These are phyloP conservation scores for Taxawa tesnikishii DNA, from an alignment of 2,329 filamentous ascomycete genomes.

Conservation along the genomic window DNA sequence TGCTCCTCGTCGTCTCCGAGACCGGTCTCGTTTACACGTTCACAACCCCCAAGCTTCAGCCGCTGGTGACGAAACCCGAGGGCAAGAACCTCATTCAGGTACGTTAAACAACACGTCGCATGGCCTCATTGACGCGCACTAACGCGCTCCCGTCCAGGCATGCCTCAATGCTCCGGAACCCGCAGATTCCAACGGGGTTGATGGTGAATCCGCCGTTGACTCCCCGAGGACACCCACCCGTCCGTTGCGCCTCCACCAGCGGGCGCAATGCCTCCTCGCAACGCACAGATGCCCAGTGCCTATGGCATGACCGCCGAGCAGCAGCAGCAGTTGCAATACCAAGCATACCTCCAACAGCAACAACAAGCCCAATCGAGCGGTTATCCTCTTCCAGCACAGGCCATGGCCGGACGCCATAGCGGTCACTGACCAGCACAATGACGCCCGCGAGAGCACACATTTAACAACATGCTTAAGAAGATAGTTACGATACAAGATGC, in stretches of 20 bases:
- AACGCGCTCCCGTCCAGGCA: slow-evolving; percentile 45
- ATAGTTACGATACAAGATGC: too few relatives aligned
- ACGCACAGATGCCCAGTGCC: slow-evolving; percentile 13
- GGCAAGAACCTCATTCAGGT: slow-evolving; percentile 99
- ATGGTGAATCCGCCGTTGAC: slow-evolving; percentile 49
- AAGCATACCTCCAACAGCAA: slow-evolving; percentile 25
- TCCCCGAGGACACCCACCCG: slow-evolving; percentile 82
- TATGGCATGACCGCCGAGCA: slow-evolving; percentile 24
- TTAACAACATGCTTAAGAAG: too few relatives aligned
- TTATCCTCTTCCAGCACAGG: slow-evolving; percentile 23
- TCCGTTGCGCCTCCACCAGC: slow-evolving; percentile 26
- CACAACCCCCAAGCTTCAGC: slow-evolving; percentile 94
- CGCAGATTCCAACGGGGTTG: slow-evolving; percentile 52
- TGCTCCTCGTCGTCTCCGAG: slow-evolving; percentile 92
- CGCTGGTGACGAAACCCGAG: slow-evolving; percentile 93
- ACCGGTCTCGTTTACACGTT: slow-evolving; percentile 97
- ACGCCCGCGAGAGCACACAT: too few relatives aligned
- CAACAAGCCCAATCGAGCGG: slow-evolving; percentile 21
- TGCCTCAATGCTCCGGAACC: slow-evolving; percentile 95
- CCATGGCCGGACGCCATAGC: slow-evolving; percentile 8
- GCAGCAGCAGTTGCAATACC: slow-evolving; percentile 26
- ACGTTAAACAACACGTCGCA: slow-evolving; percentile 14
- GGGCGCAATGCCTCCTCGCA: slow-evolving; percentile 18
- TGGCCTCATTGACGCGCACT: slow-evolving; percentile 19
- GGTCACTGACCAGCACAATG: too few relatives aligned